Base-by-base conservation (phyloP, 1,284 basidiomycete species). In the Marasmius tenuissimus region DNA sequence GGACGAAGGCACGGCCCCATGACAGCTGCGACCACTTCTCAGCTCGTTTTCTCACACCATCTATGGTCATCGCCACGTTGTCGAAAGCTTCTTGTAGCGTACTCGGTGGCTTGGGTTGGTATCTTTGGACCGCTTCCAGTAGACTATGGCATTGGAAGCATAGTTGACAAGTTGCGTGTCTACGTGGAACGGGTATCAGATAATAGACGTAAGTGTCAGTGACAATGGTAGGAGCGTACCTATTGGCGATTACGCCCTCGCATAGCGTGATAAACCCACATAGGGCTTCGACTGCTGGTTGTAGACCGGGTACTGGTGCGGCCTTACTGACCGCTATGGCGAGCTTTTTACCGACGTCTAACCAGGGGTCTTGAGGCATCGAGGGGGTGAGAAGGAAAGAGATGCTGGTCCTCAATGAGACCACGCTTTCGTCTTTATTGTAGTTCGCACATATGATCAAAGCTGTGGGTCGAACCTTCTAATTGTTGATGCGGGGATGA, bases 241-340 rank as follows among this genome's bases (percentile, higher is more conserved):
- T 78, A 68, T 85, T 85, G 1, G 72, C 70, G 1, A 70, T 61
- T 16, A 83, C 80, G 63, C 80, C 77, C 50, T 78, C 74, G 66
- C 82, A 79, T 47, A 81, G 72, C 57, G 75, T 58, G 34, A 83
- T 68, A 42, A 84, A 79, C 27, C 65, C 71, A 39, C 74, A 74
- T 7, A 82, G 63, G 1, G 76, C 59, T 11, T 76, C 78, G 27
- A 79, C 74, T 14, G 76, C 75, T 11, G 78, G 76, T 8, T 68
- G 70, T 16, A 85, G 70, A 59, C 74, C 82, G 33, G 84, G 84
- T 4, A 85, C 70, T 7, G 83, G 82, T 18, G 76, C 70, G 45
- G 84, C 76, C 59, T 81, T 69, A 9, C 82, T 78, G 16, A 78
- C 71, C 3, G 79, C 69, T 64, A 81, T 77, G 9, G 79, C 76